phyloP scores from a whole-genome alignment of 805 yeast species.

The Starmerella lactis-condensi region DNA sequence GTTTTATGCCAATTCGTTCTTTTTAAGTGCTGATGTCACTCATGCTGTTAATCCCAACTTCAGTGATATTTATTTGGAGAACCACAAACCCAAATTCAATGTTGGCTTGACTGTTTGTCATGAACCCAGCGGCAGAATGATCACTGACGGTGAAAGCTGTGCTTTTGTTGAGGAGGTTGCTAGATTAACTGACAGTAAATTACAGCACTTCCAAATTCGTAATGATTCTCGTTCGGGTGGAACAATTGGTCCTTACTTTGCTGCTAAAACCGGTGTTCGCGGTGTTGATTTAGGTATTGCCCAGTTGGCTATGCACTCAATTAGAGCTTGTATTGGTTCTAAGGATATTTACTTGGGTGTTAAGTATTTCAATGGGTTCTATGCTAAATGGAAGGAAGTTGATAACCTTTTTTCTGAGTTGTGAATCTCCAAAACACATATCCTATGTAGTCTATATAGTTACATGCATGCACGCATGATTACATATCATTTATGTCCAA shows the following conservation, averaged over 20 bases:
- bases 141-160: slow-evolving; percentile 57
- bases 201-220: slow-evolving; percentile 71
- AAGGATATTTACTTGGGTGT: slow-evolving; percentile 60
- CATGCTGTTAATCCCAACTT: slow-evolving; percentile 67
- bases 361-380: slow-evolving; percentile 54
- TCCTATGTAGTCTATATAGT: background rate
- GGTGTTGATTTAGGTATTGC: slow-evolving; percentile 71
- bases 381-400: slow-evolving; percentile 44
- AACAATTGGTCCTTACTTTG: slow-evolving; percentile 54
- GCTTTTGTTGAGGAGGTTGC: slow-evolving; percentile 59
- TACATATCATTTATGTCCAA: too few relatives aligned
- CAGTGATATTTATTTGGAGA: slow-evolving; percentile 40
- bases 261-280: slow-evolving; percentile 24
- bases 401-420: slow-evolving; percentile 13
- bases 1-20: slow-evolving; percentile 53
- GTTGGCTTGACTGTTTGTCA: slow-evolving; percentile 50
- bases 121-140: slow-evolving; percentile 70
- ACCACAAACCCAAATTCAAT: slow-evolving; percentile 68
- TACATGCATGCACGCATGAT: too few relatives aligned
- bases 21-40: slow-evolving; percentile 68
- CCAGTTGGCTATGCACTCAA: slow-evolving; percentile 72
- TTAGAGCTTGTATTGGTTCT: slow-evolving; percentile 63
- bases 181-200: slow-evolving; percentile 37
- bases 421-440: background rate
- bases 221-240: slow-evolving; percentile 77